Evolutionary conservation across 2,329 filamentous ascomycete genomes (phyloP).

Genomic region (Bipolaris sorokiniana): DNA sequence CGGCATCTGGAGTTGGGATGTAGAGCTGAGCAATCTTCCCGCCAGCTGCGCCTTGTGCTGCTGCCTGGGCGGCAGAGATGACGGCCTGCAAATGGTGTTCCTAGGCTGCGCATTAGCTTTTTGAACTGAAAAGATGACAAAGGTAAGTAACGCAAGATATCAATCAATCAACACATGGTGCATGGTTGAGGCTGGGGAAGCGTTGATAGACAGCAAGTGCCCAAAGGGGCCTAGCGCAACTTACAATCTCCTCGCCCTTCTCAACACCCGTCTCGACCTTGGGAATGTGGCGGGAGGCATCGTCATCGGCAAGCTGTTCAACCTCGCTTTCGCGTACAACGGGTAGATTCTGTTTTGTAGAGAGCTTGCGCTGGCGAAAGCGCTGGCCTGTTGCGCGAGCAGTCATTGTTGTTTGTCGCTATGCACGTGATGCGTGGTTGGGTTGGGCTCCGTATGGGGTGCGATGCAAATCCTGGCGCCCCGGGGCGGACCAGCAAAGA

Average conservation of each 20-base stretch:
- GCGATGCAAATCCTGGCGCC: conserved; percentile 30
- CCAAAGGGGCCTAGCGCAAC: conserved; percentile 56
- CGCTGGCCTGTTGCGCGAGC: conserved; percentile 57
- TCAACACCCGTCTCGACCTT: conserved; percentile 96
- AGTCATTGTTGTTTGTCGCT: conserved; percentile 42
- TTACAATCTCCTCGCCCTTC: conserved; percentile 94
- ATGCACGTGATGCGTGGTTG: conserved; percentile 36
- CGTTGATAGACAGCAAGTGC: conserved; percentile 23
- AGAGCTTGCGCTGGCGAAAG: conserved; percentile 88
- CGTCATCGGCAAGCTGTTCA: conserved; percentile 84
- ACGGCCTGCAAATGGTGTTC: conserved; percentile 96
- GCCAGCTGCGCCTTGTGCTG: conserved; percentile 56
- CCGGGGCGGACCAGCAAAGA: conserved; percentile 22
- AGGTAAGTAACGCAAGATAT: conserved; percentile 20
- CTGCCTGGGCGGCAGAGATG: conserved; percentile 67
- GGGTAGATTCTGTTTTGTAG: conserved; percentile 83
- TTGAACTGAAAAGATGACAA: neutral
- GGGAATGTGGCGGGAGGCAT: conserved; percentile 77
- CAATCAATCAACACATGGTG: neutral
- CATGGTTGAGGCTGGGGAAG: neutral
- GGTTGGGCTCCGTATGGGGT: conserved; percentile 14
- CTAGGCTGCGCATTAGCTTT: conserved; percentile 56
- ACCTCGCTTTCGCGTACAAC: conserved; percentile 91
- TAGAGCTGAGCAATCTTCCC: conserved; percentile 68
- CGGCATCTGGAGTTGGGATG: conserved; percentile 71